Evolutionary conservation across 2,329 filamentous ascomycete species (phyloP), one percentile per base, ranked within the genome.

Genomic region (Microsporum audouinii): DNA sequence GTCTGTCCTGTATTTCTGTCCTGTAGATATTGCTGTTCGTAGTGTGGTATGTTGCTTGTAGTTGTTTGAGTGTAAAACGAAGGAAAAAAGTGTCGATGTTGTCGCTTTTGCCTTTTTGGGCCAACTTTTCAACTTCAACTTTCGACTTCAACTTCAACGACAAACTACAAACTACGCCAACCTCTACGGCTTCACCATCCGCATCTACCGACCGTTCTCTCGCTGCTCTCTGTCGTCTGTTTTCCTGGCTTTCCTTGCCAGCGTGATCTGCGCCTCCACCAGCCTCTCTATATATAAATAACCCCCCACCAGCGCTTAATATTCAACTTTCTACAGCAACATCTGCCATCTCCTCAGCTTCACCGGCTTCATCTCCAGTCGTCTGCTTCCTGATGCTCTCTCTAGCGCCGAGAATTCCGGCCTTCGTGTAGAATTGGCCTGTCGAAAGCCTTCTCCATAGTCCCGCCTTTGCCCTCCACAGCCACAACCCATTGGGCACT

Each of bases 331-430:
- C 45, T 23, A 57, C 57, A n/a, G 39, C 45, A 38, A 8, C 47
- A 23, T 33, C 49, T 47, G 17, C 59, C 58, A 27, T 39, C 58
- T 33, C 56, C 62, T 58, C 43, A 29, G 39, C 43, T 45, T 55
- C 61, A 51, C 39, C 27, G 23, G 27, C 67, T 64, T 65, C 66
- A 60, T 61, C 62, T 53, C 17, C 17, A 23, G 17, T 23, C 56
- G 55, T 62, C 62, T 63, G 58, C 56, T 61, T 59, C 57, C 58
- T 47, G 43, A 47, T 47, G 43, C 43, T 10, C 43, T 8, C 43
- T 47, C 43, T 7, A 47, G n/a, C 43, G 43, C 43, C 43, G n/a
- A 27, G 17, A 3, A 29, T 17, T 23, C 43, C 43, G 43, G 43
- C 43, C 43, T 27, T 17, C 43, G 43, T 47, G 43, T 47, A 47